Evolutionary conservation across 768 basidiomycete species (phyloP), one percentile per base, ranked within the genome.

Genomic region (Tulasnella sp.): DNA sequence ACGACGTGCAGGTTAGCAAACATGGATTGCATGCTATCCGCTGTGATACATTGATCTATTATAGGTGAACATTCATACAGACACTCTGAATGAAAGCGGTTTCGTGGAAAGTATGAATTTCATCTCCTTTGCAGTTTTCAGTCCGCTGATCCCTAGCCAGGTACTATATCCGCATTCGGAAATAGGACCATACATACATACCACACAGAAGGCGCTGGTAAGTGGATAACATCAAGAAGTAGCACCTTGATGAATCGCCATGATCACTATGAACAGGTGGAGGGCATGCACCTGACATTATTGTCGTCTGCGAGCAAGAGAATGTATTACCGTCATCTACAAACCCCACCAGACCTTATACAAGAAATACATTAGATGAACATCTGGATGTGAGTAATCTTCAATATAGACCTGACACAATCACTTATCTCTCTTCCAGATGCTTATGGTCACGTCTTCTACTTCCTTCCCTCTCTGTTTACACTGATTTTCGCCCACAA

Each of bases 211-310:
- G 93, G 93, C 39, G 92, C 92, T 46, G 91, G 87, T 79, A 48
- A 45, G 58, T 50, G n/a, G 32, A 20, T 31, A 22, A 25, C 25
- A 45, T 28, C 5, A 4, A 6, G 5, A 16, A 20, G 1, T 20
- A 10, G 12, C 7, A 19, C 15, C 8, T 53, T 8, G 35, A 5
- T 13, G n/a, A 39, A 20, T 9, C 20, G 33, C 9, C 6, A 12
- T 46, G 10, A 28, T 12, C 13, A 45, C 24, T n/a, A 27, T 41
- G 2, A 49, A 7, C 16, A 81, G 83, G 91, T 43, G 90, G 91
- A 12, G 91, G 95, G 10, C 93, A 96, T 62, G 93, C 93, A 2
- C 95, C 95, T 0, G 95, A 98, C 60, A 96, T 98, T 65, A 93
- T 99, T 62, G 83, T 87, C n/a, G 92, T 96, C 19, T 93, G 90